Evolutionary conservation across 768 basidiomycete genomes (phyloP), one percentile per base, ranked within the genome.

Genomic region (Lactarius sp.): DNA sequence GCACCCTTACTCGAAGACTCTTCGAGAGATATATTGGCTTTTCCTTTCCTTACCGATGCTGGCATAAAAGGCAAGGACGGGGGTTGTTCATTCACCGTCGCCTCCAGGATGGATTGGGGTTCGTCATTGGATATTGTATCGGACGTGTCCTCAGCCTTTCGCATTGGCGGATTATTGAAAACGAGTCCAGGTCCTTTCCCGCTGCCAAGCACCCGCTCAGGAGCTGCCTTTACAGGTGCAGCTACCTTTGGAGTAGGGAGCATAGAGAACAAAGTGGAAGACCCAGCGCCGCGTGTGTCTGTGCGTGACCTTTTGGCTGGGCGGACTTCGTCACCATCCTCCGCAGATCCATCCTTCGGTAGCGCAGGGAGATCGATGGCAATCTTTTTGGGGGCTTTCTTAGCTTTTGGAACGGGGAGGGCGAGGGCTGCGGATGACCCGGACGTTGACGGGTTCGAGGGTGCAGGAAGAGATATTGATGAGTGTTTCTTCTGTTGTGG

Each of bases 241-340:
- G 78, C 76, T 71, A 82, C 81, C 74, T 86, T 90, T 6, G 90
- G 90, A 0, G 85, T 81, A 39, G 90, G 90, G 12, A 92, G 78
- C 85, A 91, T 90, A 9, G 81, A 80, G 37, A 92, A 69, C 53
- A 92, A 71, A 2, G 84, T 81, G 0, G 90, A 92, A 13, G 72
- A 71, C 10, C 88, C 88, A 33, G 83, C 83, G 8, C 85, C 83
- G 9, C 33, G 65, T 22, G 79, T 64, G 39, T 80, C 78, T 44
- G 83, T 66, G 31, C 82, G 79, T 18, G 79, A 76, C 62, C 80
- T 86, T 74, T 90, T 91, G 44, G 84, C 77, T 2, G 81, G 77
- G 44, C 84, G 87, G 6, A 54, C 69, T 12, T 67, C 77, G 68
- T 72, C 68, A 71, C 71, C 74, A 41, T 79, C 76, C 31, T 72